Percentiles rank a stretch among this genome's conserved stretches.
Evolutionary conservation across 345 rosid species (phyloP).

Genomic region (Salix exigua): DNA sequence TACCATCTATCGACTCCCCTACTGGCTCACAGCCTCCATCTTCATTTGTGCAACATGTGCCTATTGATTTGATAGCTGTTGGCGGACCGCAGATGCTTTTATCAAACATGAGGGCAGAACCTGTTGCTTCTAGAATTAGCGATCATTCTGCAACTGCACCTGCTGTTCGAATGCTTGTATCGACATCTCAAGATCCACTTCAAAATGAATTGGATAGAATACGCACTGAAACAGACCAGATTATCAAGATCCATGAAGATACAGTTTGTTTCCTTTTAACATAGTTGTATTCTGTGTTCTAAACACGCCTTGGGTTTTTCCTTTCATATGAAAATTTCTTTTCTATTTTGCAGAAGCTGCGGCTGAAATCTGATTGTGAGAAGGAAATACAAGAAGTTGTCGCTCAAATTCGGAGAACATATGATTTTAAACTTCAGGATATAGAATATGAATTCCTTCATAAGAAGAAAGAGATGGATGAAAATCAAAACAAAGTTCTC

Average conservation of each 20-base stretch:
- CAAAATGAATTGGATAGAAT: constrained; percentile 57
- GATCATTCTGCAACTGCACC: constrained; percentile 19
- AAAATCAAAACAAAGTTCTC: constrained; percentile 31
- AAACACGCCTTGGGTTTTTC: not conserved
- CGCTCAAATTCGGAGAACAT: constrained; percentile 44
- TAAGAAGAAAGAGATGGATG: constrained; percentile 39
- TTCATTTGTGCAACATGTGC: constrained; percentile 8
- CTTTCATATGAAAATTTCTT: not conserved
- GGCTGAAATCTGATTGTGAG: constrained; percentile 41
- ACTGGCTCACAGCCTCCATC: constrained; percentile 10
- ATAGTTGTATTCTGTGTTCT: constrained; percentile 6
- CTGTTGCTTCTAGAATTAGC: constrained; percentile 14
- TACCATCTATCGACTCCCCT: constrained; percentile 7
- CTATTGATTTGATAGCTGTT: constrained; percentile 2
- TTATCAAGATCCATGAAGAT: constrained; percentile 30
- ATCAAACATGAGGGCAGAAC: constrained; percentile 18
- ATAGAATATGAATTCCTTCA: constrained; percentile 31
- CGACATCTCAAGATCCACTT: constrained; percentile 42
- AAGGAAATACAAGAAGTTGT: constrained; percentile 51
- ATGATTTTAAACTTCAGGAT: constrained; percentile 38
- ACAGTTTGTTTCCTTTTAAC: constrained; percentile 31
- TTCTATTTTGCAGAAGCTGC: constrained; percentile 42
- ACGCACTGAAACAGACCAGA: constrained; percentile 30
- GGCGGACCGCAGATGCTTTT: constrained; percentile 9
- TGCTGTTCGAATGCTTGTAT: constrained; percentile 20